A percentile compares a stretch with the other conserved stretches of the same genome.
Evolutionary conservation across 805 yeast genomes (phyloP).

Genomic region (Novakomyces olei): DNA sequence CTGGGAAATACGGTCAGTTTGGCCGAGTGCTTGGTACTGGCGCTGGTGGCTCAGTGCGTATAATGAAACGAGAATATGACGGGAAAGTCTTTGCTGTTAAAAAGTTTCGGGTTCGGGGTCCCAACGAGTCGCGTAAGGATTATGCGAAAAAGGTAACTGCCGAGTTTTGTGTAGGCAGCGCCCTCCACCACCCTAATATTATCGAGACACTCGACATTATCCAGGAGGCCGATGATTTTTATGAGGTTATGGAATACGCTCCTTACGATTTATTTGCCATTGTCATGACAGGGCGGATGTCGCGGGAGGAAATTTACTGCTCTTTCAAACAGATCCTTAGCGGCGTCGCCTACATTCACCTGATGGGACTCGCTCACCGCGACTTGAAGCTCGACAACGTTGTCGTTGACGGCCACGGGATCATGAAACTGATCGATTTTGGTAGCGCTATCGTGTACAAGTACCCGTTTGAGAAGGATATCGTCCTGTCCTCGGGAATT

Average conservation of each 20-base stretch:
- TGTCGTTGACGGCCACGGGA: conserved; percentile 54
- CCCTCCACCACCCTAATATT: conserved; percentile 55
- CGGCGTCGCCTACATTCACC: conserved; percentile 60
- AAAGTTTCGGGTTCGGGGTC: conserved; percentile 48
- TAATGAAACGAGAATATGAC: conserved; percentile 40
- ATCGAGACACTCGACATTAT: conserved; percentile 64
- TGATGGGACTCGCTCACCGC: conserved; percentile 72
- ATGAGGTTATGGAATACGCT: conserved; percentile 81
- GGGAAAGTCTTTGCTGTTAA: conserved; percentile 62
- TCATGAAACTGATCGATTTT: conserved; percentile 72
- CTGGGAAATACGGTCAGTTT: conserved; percentile 49
- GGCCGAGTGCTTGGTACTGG: conserved; percentile 72
- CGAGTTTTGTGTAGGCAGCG: conserved; percentile 65
- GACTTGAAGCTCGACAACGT: conserved; percentile 87
- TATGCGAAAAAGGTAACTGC: conserved; percentile 59
- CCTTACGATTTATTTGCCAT: conserved; percentile 80
- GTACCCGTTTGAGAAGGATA: conserved; percentile 34
- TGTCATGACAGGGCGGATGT: conserved; percentile 74
- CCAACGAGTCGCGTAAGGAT: conserved; percentile 40
- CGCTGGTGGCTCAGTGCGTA: conserved; percentile 82
- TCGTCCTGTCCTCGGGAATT: conserved; percentile 54
- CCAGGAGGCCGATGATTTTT: conserved; percentile 37
- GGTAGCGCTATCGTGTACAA: conserved; percentile 78
- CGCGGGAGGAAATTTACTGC: conserved; percentile 46
- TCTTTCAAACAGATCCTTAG: conserved; percentile 59